Base-by-base conservation (phyloP, 495 filamentous ascomycete species). In the Penicillium salamii region DNA sequence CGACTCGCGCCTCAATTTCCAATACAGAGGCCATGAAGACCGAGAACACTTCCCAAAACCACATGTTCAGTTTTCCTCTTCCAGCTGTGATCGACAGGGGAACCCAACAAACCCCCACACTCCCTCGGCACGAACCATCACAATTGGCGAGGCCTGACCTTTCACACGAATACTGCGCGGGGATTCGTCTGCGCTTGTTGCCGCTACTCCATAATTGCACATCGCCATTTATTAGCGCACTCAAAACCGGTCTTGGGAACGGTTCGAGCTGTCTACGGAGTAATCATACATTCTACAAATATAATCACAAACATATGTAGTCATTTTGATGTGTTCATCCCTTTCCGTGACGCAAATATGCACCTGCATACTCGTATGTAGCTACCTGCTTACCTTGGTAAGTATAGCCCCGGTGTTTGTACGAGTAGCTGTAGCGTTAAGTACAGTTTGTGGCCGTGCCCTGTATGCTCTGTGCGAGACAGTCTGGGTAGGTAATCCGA, bases 41-140 rank as follows among this genome's bases (percentile, higher is more conserved):
- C 29, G 35, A 21, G 12, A 19, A 11, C 28, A 24, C 26, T 17
- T 26, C 15, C 34, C 45, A 32, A 50, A 32, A 12, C 50, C 51
- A 43, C 31, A 50, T 42, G 50, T 32, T 47, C 13, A 42, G 47
- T 37, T 31, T 26, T 43, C 40, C 44, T 39, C 17, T 29, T 46
- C 42, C 17, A 45, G 34, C 19, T n/a, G 20, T 35, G 58, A 61
- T 61, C 55, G 58, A 52, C 58, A 61, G 55, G 58, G 54, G 58
- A 58, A 52, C 3, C 37, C 39, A 32, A 42, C 46, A 24, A 33
- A 48, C 24, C 45, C 54, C 39, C 39, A 49, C 28, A 35, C 18
- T 21, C 19, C 19, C 9, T 39, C 19, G 43, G 32, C 47, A 31
- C 31, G 39, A 37, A 42, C 42, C 44, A 31, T 43, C 26, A 7